Evolutionary conservation across 805 yeast genomes (phyloP).

Genomic region (Saccharomycopsis selenospora): DNA sequence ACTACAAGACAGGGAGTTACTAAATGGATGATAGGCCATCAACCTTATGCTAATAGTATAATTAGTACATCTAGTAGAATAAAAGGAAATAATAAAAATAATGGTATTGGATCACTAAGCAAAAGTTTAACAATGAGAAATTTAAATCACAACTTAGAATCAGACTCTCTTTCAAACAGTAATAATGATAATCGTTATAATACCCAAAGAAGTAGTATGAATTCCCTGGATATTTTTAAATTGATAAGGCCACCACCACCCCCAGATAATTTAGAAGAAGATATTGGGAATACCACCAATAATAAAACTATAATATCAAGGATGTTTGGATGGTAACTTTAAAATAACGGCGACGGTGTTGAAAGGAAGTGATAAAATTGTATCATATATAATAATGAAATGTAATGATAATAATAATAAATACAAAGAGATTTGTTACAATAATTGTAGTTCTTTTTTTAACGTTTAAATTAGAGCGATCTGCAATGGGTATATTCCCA

Average conservation of each 20-base stretch:
- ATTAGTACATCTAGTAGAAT: background rate
- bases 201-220: no score
- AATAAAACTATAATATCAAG: background rate
- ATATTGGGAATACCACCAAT: background rate
- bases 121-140: background rate
- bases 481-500: no score
- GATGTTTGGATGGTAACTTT: slow-evolving; percentile 2
- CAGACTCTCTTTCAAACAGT: no score
- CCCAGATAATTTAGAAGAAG: no score
- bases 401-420: no score
- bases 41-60: background rate
- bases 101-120: background rate
- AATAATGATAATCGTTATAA: no score
- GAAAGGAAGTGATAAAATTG: no score
- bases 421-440: no score
- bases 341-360: no score
- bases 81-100: background rate
- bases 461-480: no score
- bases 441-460: no score
- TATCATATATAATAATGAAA: no score
- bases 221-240: background rate
- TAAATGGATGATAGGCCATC: background rate
- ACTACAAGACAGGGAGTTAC: background rate
- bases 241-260: background rate
- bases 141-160: background rate